Evolutionary conservation across 2,329 filamentous ascomycete genomes (phyloP), one percentile per base, ranked within the genome.

Genomic region (Pseudogymnoascus sp.): DNA sequence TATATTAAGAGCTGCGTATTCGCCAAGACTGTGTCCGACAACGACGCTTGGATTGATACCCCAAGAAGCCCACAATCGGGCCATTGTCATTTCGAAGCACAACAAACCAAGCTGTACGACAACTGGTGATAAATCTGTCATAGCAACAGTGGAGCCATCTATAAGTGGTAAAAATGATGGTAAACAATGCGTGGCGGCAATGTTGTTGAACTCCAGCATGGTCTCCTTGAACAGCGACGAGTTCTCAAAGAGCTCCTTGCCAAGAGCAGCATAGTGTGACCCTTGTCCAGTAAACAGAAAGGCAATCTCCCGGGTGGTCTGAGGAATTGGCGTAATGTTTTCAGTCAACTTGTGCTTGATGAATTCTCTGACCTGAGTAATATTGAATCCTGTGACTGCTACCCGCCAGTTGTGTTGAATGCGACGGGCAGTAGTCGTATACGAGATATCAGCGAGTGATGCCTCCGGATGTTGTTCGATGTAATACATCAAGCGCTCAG

Each of bases 1-100:
- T 39, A 86, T 79, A 67, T 88, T 81, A 9, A 91, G 81, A 39
- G 88, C 87, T 37, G 88, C 86, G 67, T 90, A 90, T 72, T 91
- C 87, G 60, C 88, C 88, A 28, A 91, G 75, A 67, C 86, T 89
- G 72, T 85, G 83, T 16, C 83, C 83, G 12, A 85, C 71, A 1
- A 85, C 82, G 5, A 76, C 81, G 14, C 80, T 77, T 6, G 83
- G 82, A 43, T 71, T 74, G 61, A 86, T 74, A 37, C 81, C 82
- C 78, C 81, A 82, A 1, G 79, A 80, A n/a, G 65, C 70, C 82
- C 82, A 86, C 1, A 85, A 73, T 39, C 76, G 77, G 3, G 78
- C 78, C 9, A 86, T 73, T 5, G 83, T 82, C 74, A 71, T 85
- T 71, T 86, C 79, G 50, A 83, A 77, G 61, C 78, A 79, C 54